Percentiles rank a stretch among this genome's conserved stretches.
phyloP scores from a whole-genome alignment of 2,329 filamentous ascomycete species.

The Davidsoniella virescens region DNA sequence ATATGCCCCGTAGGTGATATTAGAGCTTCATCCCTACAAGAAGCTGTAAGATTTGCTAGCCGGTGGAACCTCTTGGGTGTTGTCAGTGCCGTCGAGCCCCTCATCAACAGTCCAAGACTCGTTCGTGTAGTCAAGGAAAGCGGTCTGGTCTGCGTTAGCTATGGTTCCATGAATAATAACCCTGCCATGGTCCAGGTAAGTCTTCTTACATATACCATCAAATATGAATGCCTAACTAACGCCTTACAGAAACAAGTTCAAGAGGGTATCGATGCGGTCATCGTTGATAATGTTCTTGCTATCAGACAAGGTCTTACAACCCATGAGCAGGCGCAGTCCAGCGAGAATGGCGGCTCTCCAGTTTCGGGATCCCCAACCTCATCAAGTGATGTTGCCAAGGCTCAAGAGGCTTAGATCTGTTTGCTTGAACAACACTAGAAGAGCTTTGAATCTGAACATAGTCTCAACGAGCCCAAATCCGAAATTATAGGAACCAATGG shows the following conservation, averaged over 20 bases:
- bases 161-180: slow-evolving; percentile 83
- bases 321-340: slow-evolving; percentile 7
- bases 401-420: too few relatives aligned
- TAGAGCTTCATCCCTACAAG: slow-evolving; percentile 77
- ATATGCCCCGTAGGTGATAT: slow-evolving; percentile 72
- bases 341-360: neutral
- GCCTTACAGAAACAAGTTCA: slow-evolving; percentile 62
- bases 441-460: too few relatives aligned
- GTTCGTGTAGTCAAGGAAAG: slow-evolving; percentile 90
- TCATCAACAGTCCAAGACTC: slow-evolving; percentile 76
- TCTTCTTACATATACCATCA: slow-evolving; percentile 8
- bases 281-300: slow-evolving; percentile 85
- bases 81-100: slow-evolving; percentile 71
- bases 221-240: neutral
- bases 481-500: too few relatives aligned
- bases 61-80: slow-evolving; percentile 91
- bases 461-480: too few relatives aligned
- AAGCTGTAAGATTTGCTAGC: slow-evolving; percentile 85
- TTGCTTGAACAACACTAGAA: too few relatives aligned
- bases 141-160: slow-evolving; percentile 85
- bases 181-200: slow-evolving; percentile 68
- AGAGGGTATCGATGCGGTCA: slow-evolving; percentile 93
- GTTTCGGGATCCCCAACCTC: too few relatives aligned
- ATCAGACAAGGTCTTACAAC: slow-evolving; percentile 76
- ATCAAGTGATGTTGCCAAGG: too few relatives aligned